Percentiles rank a stretch among this genome's conserved stretches.
These are phyloP conservation scores for Ceratocystis colombiana DNA, from an alignment of 2,329 filamentous ascomycete species.

Conservation along the genomic window DNA sequence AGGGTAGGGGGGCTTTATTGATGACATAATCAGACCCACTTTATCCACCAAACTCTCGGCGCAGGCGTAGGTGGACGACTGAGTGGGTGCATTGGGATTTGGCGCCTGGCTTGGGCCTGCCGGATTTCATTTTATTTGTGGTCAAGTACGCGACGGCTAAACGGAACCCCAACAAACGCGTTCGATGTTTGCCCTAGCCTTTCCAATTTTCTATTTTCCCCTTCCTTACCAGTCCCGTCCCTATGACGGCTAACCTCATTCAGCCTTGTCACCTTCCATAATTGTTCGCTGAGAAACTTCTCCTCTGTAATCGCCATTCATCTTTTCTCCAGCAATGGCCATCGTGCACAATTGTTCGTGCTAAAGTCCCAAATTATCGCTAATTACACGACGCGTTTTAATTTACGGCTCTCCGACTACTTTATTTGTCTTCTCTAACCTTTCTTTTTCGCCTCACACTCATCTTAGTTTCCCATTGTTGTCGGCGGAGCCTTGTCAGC, in stretches of 20 bases:
- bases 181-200: not conserved
- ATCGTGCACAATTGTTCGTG: constrained; percentile 4
- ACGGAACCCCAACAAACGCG: not conserved
- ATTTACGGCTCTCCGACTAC: not conserved
- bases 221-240: not conserved
- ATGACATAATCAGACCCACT: not conserved
- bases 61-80: not conserved
- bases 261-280: not conserved
- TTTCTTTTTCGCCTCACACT: not conserved
- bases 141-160: not conserved
- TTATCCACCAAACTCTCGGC: not conserved
- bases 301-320: not conserved
- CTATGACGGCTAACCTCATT: not conserved
- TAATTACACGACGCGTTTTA: not conserved
- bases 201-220: not conserved
- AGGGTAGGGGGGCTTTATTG: not conserved
- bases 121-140: not conserved
- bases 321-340: constrained; percentile 2
- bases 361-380: not conserved
- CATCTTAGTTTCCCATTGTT: not conserved
- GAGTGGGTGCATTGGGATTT: not conserved
- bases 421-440: not conserved
- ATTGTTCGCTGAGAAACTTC: not conserved
- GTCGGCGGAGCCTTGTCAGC: constrained; percentile 8
- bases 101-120: not conserved